A percentile compares a stretch with the other conserved stretches of the same genome.
Conservation (phyloP, 371 early-diverging fungal species). For the Mortierella sp. region DNA sequence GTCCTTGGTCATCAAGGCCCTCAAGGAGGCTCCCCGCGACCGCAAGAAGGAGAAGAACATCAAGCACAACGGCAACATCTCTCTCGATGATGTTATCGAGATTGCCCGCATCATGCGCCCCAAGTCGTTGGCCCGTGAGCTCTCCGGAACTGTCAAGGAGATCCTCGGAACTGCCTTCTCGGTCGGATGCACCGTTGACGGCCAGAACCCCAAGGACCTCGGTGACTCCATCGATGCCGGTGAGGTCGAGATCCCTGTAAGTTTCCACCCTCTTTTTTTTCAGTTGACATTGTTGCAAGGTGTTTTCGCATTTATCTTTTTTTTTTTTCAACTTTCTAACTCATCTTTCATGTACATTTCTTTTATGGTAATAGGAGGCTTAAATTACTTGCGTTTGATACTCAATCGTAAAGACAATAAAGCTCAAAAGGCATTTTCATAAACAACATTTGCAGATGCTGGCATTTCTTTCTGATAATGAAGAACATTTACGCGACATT, state of each 20-base stretch:
- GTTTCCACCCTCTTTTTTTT: slow-evolving; percentile 12
- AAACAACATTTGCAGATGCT: not conserved
- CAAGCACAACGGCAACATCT: slow-evolving; percentile 95
- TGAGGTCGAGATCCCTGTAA: slow-evolving; percentile 91
- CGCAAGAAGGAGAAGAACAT: slow-evolving; percentile 99
- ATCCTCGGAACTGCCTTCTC: slow-evolving; percentile 98
- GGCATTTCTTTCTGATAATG: too few relatives aligned
- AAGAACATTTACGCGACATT: not conserved
- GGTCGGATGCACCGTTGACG: slow-evolving; percentile 98
- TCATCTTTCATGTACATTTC: not conserved
- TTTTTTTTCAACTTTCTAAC: not conserved
- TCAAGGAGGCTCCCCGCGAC: slow-evolving; percentile 99
- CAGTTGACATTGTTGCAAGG: not conserved
- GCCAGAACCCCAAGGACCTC: slow-evolving; percentile 90
- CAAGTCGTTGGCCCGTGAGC: slow-evolving; percentile 66
- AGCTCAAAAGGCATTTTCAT: slow-evolving; percentile 1
- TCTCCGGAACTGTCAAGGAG: slow-evolving; percentile 98
- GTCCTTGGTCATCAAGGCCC: slow-evolving; percentile 98
- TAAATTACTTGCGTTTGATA: slow-evolving; percentile 11
- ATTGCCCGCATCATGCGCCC: slow-evolving; percentile 97
- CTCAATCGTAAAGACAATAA: not conserved
- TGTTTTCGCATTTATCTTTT: not conserved
- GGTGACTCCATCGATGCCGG: slow-evolving; percentile 80
- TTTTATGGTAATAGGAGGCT: not conserved
- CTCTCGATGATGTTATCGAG: slow-evolving; percentile 94